phyloP scores from a whole-genome alignment of 768 basidiomycete species.

The Tylopilus rubrobrunneus region DNA sequence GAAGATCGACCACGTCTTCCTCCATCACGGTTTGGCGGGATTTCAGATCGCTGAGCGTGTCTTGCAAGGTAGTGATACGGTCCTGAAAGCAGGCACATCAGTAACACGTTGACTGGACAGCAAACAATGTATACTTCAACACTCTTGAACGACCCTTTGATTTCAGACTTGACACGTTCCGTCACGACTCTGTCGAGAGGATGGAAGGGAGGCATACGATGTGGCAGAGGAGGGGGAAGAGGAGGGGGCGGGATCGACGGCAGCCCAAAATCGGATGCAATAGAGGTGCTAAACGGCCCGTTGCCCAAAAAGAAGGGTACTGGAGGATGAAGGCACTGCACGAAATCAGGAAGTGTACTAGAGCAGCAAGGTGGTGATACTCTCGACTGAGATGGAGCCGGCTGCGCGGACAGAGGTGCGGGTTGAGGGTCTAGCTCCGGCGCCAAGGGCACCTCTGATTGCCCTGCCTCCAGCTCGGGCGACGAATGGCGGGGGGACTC shows the following conservation, averaged over 20 bases:
- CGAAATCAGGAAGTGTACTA: slow-evolving; percentile 8
- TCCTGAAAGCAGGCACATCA: slow-evolving; percentile 17
- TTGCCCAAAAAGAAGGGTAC: slow-evolving; percentile 15
- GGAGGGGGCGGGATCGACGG: slow-evolving; percentile 13
- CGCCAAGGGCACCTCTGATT: slow-evolving; percentile 5
- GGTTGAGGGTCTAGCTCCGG: slow-evolving; percentile 5
- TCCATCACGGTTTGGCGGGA: slow-evolving; percentile 25
- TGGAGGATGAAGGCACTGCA: slow-evolving; percentile 19
- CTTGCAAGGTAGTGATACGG: slow-evolving; percentile 21
- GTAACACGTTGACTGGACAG: not conserved
- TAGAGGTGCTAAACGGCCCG: slow-evolving; percentile 20
- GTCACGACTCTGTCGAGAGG: slow-evolving; percentile 13
- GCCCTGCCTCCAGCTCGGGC: slow-evolving; percentile 10
- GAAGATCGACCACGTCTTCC: slow-evolving; percentile 31
- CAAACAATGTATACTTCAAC: slow-evolving; percentile 16
- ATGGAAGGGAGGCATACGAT: slow-evolving; percentile 12
- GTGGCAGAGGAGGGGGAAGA: slow-evolving; percentile 2
- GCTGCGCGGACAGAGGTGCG: not conserved
- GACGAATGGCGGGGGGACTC: slow-evolving; percentile 27
- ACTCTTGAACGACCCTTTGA: slow-evolving; percentile 19
- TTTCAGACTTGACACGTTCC: slow-evolving; percentile 21
- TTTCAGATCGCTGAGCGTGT: slow-evolving; percentile 16
- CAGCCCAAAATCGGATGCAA: slow-evolving; percentile 16
- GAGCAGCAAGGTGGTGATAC: slow-evolving; percentile 9
- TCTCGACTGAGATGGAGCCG: slow-evolving; percentile 9